Evolutionary conservation across 129 eudicot genomes (phyloP).

Genomic region (Lactuca sativa): DNA sequence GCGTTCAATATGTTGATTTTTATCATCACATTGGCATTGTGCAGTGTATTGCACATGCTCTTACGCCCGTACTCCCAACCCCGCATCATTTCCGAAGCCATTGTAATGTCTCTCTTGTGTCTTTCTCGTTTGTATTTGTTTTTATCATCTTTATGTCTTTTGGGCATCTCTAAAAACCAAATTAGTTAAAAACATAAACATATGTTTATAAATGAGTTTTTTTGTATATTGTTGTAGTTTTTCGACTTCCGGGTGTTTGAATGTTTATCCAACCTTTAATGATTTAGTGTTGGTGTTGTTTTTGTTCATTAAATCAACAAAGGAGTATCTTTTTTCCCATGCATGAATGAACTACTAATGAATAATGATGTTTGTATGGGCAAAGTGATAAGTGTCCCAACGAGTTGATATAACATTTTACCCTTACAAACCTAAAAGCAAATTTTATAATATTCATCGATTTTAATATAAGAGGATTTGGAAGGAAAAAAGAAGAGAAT

Average conservation of each 20-base stretch:
- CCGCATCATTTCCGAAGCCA: constrained; percentile 77
- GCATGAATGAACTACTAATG: too few species aligned
- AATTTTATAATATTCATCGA: neutral
- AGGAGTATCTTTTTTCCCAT: too few species aligned
- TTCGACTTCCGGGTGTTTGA: neutral
- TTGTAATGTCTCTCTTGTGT: constrained; percentile 36
- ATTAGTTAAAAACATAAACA: neutral
- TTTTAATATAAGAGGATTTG: too few species aligned
- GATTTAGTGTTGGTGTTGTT: neutral
- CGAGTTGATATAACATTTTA: too few species aligned
- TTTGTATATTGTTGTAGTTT: neutral
- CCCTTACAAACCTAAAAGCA: neutral
- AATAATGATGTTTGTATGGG: neutral
- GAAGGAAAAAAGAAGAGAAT: too few species aligned
- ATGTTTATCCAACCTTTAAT: neutral
- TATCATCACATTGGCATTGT: constrained; percentile 49
- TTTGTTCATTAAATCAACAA: too few species aligned
- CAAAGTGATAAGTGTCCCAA: too few species aligned
- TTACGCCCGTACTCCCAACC: constrained; percentile 79
- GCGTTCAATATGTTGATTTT: constrained; percentile 66
- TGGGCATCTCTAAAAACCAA: too few species aligned
- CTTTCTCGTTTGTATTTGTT: neutral
- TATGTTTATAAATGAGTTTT: too few species aligned
- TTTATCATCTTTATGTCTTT: neutral
- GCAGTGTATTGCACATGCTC: constrained; percentile 62